Base-by-base conservation (phyloP, 192 early-diverging fungal species). In the Irineochytrium annulatum region DNA sequence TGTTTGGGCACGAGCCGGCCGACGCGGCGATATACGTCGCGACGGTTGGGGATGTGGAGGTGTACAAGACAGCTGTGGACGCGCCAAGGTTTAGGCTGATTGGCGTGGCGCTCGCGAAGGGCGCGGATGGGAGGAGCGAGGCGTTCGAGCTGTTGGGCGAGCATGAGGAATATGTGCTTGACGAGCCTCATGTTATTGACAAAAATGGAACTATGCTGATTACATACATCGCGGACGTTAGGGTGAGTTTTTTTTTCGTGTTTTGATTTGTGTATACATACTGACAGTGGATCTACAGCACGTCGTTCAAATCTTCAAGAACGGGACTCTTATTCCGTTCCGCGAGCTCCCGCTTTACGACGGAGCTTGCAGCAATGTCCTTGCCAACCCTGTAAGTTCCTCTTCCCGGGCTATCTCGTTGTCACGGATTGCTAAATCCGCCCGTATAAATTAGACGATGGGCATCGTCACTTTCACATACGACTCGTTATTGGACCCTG, bases 151-250 rank as follows among this genome's bases (percentile, higher is more conserved):
- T 37, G 11, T 17, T 55, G 27, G 16, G 16, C 5, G 54, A 49
- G 46, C 46, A 49, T 49, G 54, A 31, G 30, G 22, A 32, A 30
- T 55, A 22, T 4, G 30, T 22, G 6, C 32, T 55, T 11, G 54
- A 34, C n/a, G 29, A 37, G 13, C 14, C 26, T 17, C 13, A 34
- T 34, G 29, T 55, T 14, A n/a, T 55, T 34, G 34, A 31, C 14
- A 52, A 28, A 52, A 28, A 56, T n/a, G 53, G 53, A 8, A 26
- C 11, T 24, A n/a, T 59, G 27, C 29, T 59, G 13, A 49, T 37
- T 11, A 34, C 34, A 8, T 59, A 56, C 58, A 11, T 59, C 4
- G 44, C 5, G 11, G 58, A 59, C 58, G 58, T 54, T 6, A 59
- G n/a, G 20, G 58, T 59, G 19, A 59, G 48, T 57, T 8, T 14